Base-by-base conservation (phyloP, 2,329 filamentous ascomycete species). In the Cercospora sp. region DNA sequence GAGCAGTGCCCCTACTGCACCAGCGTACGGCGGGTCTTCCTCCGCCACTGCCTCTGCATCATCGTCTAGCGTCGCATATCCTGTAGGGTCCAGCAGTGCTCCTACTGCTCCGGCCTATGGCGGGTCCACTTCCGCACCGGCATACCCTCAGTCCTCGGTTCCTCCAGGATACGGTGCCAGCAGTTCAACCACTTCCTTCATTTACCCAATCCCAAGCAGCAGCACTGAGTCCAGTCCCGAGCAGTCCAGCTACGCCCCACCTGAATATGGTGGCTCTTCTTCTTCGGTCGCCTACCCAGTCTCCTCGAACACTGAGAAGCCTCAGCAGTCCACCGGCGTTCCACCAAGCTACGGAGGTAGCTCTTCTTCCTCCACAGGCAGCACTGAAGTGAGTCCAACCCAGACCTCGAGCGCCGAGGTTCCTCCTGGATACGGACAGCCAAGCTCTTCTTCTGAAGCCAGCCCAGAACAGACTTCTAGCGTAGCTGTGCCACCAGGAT, bases 231-330 rank as follows among this genome's bases (percentile, higher is more conserved):
- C 31, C 16, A 59, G 55, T 10, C 31, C 55, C 36, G 28, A 59
- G 28, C 30, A 59, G 55, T 59, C 55, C n/a, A 36, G 31, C 28
- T 36, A 31, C 18, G 55, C 55, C 6, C 55, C 55, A 33, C 55
- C 55, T 20, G 55, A n/a, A 16, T 59, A 63, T 55, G 42, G 28
- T 1, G 8, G 23, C 12, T 45, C 39, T 7, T 58, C 45, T 9
- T 59, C 51, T 13, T 62, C 68, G 16, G 6, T 39, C 33, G 59
- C 23, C 13, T 51, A 58, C 8, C 68, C 68, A 55, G 45, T 65
- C 3, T 60, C 39, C 26, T 57, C 63, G 4, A 51, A 28, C 6
- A 30, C 26, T 7, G 55, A 30, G 30, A 31, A 33, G 28, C 18
- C 55, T 13, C 55, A 33, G 55, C 55, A 31, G 20, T 64, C 63